Evolutionary conservation across 176 grass and related monocot genomes (phyloP), one percentile per base, ranked within the genome.

Genomic region (Avena sativa): DNA sequence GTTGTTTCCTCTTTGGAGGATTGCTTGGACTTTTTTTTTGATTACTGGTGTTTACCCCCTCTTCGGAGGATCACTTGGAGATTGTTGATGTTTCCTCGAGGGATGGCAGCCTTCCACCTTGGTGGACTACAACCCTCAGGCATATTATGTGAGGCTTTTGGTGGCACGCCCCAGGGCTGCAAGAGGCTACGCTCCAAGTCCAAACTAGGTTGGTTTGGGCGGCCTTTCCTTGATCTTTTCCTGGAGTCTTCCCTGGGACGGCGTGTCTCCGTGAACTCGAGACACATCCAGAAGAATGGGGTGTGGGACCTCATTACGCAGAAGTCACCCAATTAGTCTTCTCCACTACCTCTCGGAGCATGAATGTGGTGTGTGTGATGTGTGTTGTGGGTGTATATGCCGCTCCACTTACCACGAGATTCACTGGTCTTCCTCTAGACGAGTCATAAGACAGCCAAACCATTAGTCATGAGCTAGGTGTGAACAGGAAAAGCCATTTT

Each of bases 51-150:
- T 16, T 32, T 15, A 0, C 19, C 17, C 17, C 1, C 19, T 7
- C 19, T 20, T n/a, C 20, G 3, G 66, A 16, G 15, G 3, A 19
- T 15, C 3, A 14, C 6, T 68, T 36, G 6, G 5, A 8, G 2
- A 36, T 34, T 32, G 6, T 19, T 4, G 7, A 4, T 3, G 8
- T 40, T 69, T 38, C 32, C 2, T 69, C 3, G 7, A 8, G 66
- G 64, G 64, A 36, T 36, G 30, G 28, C 0, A 68, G 64, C 15
- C 28, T 17, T 36, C 64, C 64, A 68, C 64, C 66, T 19, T 38
- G 15, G 66, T 69, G 28, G 28, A 38, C 66, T 69, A 69, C 8
- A 69, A 69, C 66, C 66, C 66, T 69, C 66, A 40, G 66, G 32
- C 66, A 69, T 19, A 38, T 69, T 69, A 40, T 40, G 15, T 69